phyloP scores from a whole-genome alignment of 2,329 filamentous ascomycete species.

The Sordariomycetes sp. region DNA sequence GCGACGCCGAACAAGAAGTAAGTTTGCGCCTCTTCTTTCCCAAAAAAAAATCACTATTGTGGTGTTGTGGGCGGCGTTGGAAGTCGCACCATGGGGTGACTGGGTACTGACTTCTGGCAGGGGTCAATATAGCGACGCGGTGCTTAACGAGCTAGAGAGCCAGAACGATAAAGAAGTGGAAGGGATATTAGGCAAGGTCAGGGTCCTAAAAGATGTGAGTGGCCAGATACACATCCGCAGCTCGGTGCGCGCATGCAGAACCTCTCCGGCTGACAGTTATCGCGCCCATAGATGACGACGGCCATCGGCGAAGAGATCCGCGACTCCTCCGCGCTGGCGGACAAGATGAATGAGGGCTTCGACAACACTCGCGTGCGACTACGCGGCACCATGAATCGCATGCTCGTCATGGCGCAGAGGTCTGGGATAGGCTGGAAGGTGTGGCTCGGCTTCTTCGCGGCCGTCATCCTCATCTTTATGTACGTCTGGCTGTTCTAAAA shows the following conservation, averaged over 20 bases:
- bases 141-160: constrained; percentile 85
- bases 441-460: constrained; percentile 81
- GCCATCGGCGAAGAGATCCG: constrained; percentile 94
- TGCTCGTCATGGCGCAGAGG: constrained; percentile 88
- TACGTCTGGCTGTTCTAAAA: constrained; percentile 87
- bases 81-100: not conserved
- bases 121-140: constrained; percentile 85
- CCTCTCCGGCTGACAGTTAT: not conserved
- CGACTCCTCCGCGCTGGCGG: constrained; percentile 73
- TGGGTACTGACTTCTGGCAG: constrained; percentile 22
- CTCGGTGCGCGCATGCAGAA: not conserved
- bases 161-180: constrained; percentile 88
- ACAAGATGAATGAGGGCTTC: constrained; percentile 94
- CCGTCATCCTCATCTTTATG: constrained; percentile 69
- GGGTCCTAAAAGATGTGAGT: constrained; percentile 74
- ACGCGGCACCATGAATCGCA: constrained; percentile 88
- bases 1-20: constrained; percentile 62
- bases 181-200: constrained; percentile 83
- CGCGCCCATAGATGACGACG: constrained; percentile 55
- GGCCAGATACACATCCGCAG: not conserved
- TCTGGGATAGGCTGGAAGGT: constrained; percentile 94
- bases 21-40: constrained; percentile 8
- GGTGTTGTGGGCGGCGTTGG: not conserved
- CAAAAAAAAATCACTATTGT: not conserved
- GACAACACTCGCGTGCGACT: constrained; percentile 72